phyloP scores from a whole-genome alignment of 345 rosid genomes.

The Citrus unshiu region DNA sequence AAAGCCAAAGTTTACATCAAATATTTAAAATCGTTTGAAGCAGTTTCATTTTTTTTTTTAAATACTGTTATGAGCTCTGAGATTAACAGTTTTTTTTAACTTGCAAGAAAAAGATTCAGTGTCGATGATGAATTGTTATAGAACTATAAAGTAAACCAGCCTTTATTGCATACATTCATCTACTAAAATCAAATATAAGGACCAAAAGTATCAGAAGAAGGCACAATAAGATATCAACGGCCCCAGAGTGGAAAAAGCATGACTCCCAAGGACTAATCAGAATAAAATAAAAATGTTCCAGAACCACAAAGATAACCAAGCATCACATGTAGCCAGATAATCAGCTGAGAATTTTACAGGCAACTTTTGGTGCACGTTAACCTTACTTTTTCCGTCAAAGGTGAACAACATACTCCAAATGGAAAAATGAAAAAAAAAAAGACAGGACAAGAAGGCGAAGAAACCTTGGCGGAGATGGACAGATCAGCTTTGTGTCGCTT shows the following conservation, averaged over 20 bases:
- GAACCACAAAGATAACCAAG: background rate
- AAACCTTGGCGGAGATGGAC: conserved; percentile 75
- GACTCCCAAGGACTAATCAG: background rate
- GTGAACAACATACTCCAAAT: background rate
- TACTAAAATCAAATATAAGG: no score
- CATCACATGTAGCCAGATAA: background rate
- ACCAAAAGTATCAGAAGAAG: background rate
- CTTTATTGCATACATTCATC: background rate
- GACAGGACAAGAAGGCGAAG: background rate
- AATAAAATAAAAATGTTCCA: background rate
- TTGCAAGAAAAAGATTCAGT: background rate
- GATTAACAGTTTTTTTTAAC: background rate
- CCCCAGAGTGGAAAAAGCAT: background rate
- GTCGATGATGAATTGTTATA: background rate
- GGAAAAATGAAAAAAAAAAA: background rate
- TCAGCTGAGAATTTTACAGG: background rate
- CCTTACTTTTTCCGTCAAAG: background rate
- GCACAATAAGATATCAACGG: background rate
- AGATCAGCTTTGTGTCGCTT: conserved; percentile 78
- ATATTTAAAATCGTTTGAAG: background rate
- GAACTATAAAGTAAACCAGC: background rate
- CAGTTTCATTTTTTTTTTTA: background rate
- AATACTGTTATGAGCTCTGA: background rate
- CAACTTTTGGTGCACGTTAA: background rate
- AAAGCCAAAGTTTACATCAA: no score